Evolutionary conservation across 768 basidiomycete species (phyloP).

Genomic region (Suillus discolor): DNA sequence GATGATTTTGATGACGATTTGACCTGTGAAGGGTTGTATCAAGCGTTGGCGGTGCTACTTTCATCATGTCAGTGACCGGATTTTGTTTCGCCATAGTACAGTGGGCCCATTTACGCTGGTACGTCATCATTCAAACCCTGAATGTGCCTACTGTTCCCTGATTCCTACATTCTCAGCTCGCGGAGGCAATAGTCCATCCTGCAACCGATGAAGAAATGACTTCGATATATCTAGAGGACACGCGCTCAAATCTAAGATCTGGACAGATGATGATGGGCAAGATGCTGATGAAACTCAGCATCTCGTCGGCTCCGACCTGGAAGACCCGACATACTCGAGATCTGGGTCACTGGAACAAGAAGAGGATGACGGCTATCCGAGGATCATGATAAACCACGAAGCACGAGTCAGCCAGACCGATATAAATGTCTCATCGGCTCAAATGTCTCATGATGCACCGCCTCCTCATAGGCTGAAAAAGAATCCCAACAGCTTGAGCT

Average conservation of each 20-base stretch:
- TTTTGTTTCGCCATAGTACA: conserved; percentile 92
- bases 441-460: conserved; percentile 13
- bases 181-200: conserved; percentile 80
- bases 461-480: conserved; percentile 3
- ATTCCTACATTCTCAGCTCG: conserved; percentile 53
- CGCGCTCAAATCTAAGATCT: conserved; percentile 24
- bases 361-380: conserved; percentile 18
- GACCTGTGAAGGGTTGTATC: conserved; percentile 59
- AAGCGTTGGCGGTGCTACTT: conserved; percentile 68
- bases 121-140: conserved; percentile 25
- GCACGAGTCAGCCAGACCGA: conserved; percentile 54
- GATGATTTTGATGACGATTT: conserved; percentile 6
- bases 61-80: conserved; percentile 78
- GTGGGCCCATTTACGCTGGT: conserved; percentile 93
- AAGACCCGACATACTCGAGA: conserved; percentile 20
- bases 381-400: conserved; percentile 43
- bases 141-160: conserved; percentile 18
- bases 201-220: conserved; percentile 29
- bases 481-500: conserved; percentile 49
- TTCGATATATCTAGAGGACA: conserved; percentile 34
- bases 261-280: conserved; percentile 20
- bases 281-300: conserved; percentile 29
- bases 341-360: conserved; percentile 12
- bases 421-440: conserved; percentile 27
- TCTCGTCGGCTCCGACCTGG: conserved; percentile 24